These are phyloP conservation scores for Lachancea nothofagi DNA, from an alignment of 805 yeast genomes.

Conservation along the genomic window DNA sequence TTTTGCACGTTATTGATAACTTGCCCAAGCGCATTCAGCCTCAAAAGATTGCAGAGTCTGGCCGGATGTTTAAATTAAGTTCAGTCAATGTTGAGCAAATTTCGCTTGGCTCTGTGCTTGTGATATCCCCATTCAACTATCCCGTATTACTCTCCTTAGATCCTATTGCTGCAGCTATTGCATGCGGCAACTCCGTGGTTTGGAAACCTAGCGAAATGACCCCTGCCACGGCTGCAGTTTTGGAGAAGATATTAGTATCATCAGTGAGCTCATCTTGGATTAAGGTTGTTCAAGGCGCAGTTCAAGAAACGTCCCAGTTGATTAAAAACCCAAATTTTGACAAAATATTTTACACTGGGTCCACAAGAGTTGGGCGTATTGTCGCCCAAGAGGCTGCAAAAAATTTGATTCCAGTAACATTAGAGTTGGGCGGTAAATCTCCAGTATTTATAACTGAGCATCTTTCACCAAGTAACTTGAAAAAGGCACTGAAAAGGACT, in stretches of 20 bases:
- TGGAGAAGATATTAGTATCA: slow-evolving; percentile 49
- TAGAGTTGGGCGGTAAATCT: slow-evolving; percentile 91
- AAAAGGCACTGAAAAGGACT: slow-evolving; percentile 52
- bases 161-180: slow-evolving; percentile 74
- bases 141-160: slow-evolving; percentile 56
- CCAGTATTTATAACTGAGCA: slow-evolving; percentile 67
- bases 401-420: slow-evolving; percentile 67
- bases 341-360: slow-evolving; percentile 84
- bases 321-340: slow-evolving; percentile 60
- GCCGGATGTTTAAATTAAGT: slow-evolving; percentile 34
- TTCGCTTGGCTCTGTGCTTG: slow-evolving; percentile 61
- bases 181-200: slow-evolving; percentile 78
- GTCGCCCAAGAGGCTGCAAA: slow-evolving; percentile 81
- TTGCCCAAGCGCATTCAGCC: slow-evolving; percentile 60
- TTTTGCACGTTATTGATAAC: slow-evolving; percentile 51
- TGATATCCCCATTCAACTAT: slow-evolving; percentile 42
- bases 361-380: slow-evolving; percentile 65
- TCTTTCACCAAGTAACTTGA: slow-evolving; percentile 40
- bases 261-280: slow-evolving; percentile 54
- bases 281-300: slow-evolving; percentile 66
- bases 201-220: slow-evolving; percentile 71
- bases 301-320: slow-evolving; percentile 54
- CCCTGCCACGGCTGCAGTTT: slow-evolving; percentile 52
- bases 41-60: slow-evolving; percentile 32
- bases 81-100: slow-evolving; percentile 35